Base-by-base conservation (phyloP, 108 stramenopile genomes). In the Skeletonema marinoi region DNA sequence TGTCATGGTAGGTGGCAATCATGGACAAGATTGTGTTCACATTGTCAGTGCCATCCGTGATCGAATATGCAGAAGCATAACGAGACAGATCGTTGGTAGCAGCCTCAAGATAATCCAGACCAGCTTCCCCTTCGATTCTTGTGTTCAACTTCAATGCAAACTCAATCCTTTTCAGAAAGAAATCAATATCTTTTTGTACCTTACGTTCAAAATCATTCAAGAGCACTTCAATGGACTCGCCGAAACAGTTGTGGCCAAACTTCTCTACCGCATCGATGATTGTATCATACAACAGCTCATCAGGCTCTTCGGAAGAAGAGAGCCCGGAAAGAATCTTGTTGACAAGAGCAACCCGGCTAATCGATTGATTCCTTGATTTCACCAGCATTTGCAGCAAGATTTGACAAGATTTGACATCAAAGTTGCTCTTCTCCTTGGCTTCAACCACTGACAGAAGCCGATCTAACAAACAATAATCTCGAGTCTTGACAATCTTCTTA, bases 91-190 rank as follows among this genome's bases (percentile, higher is more conserved):
- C 39, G 39, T 41, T 41, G 39, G 12, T 41, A 41, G 0, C 10
- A 12, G 39, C 10, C 39, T 41, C 39, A 0, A 41, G 39, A 41
- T 41, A 41, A 11, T 41, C 12, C 39, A 12, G 39, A 41, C 39
- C 39, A 41, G 39, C 39, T 41, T 41, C 39, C 10, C 11, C 39
- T 41, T 9, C 30, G 36, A 59, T 29, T 35, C 31, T 58, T 6
- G 1, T 58, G 48, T 70, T 60, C 9, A 70, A 32, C 33, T 70
- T 60, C 54, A 70, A 38, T 25, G 48, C 30, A 54, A 70, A 70
- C 21, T 70, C 16, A 16, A 54, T 54, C 30, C 70, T 59, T 14
- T 38, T 25, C 31, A 70, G 58, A 60, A 39, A 70, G 19, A 32
- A 19, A 32, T 7, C 2, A 7, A 65, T 25, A 25, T 65, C 32